These are phyloP conservation scores for Candida montana DNA, from an alignment of 805 yeast species.

Conservation along the genomic window DNA sequence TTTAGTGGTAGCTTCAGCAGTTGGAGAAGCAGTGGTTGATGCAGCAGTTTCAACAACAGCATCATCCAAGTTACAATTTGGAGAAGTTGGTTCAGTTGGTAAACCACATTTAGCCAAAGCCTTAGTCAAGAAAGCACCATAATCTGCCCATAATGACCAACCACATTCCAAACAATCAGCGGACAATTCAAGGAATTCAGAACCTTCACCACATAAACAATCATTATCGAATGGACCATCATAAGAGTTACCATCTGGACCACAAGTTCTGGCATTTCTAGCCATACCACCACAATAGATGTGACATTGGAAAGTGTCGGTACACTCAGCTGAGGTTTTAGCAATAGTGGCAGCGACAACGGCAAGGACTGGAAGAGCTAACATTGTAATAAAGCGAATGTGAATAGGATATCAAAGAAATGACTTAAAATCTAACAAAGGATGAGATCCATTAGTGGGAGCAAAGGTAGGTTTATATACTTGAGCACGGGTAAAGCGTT, in stretches of 20 bases:
- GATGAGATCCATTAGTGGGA: too few species aligned
- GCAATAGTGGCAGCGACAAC: slow-evolving; percentile 2
- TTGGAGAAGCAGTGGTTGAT: not conserved
- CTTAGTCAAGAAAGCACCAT: slow-evolving; percentile 2
- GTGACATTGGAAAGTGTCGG: slow-evolving; percentile 5
- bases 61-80: slow-evolving; percentile 1
- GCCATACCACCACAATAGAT: slow-evolving; percentile 7
- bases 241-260: slow-evolving; percentile 2
- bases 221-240: slow-evolving; percentile 7
- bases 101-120: slow-evolving; percentile 8
- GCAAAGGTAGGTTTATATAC: too few species aligned
- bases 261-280: slow-evolving; percentile 6
- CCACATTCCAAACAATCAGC: slow-evolving; percentile 10
- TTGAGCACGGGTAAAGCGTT: too few species aligned
- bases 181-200: slow-evolving; percentile 2
- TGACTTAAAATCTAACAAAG: too few species aligned
- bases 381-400: not conserved
- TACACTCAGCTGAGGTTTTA: slow-evolving; percentile 2
- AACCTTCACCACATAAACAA: slow-evolving; percentile 6
- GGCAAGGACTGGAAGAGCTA: slow-evolving; percentile 2
- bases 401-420: too few species aligned
- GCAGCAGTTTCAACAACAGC: not conserved
- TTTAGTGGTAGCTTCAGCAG: not conserved
- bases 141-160: slow-evolving; percentile 9
- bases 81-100: slow-evolving; percentile 9